phyloP scores from a whole-genome alignment of 2,329 filamentous ascomycete species.

The Penicillium palitans region DNA sequence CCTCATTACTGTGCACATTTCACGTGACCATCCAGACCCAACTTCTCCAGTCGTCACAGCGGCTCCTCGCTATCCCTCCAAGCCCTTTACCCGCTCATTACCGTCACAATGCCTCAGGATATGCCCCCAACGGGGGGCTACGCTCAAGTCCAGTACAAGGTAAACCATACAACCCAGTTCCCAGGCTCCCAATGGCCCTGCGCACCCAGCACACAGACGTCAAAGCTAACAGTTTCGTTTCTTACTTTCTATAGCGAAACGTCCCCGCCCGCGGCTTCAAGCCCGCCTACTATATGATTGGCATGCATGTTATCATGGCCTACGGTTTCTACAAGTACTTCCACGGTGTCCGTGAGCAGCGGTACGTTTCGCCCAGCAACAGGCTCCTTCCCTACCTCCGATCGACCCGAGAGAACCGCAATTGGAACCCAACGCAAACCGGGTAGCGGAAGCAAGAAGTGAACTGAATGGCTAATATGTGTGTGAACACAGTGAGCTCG shows the following conservation, averaged over 20 bases:
- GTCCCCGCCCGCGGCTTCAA: conserved; percentile 88
- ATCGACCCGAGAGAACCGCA: conserved; percentile 13
- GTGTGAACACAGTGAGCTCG: conserved; percentile 70
- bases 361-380: conserved; percentile 59
- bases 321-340: conserved; percentile 90
- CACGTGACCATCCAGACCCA: conserved; percentile 35
- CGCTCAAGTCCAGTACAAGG: conserved; percentile 95
- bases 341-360: conserved; percentile 82
- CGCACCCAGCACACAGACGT: conserved; percentile 1
- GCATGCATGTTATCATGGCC: conserved; percentile 74
- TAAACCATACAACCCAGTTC: conserved; percentile 45
- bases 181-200: neutral
- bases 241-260: conserved; percentile 66
- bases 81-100: conserved; percentile 23
- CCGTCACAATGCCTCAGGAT: conserved; percentile 82
- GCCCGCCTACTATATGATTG: conserved; percentile 74
- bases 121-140: conserved; percentile 96
- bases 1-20: conserved; percentile 31
- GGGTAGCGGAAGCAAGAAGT: neutral
- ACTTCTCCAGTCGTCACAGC: conserved; percentile 29
- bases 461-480: conserved; percentile 4
- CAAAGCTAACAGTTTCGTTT: conserved; percentile 10
- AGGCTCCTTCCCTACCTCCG: conserved; percentile 9
- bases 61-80: conserved; percentile 22
- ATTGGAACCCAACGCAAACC: conserved; percentile 9